A percentile compares a stretch with the other conserved stretches of the same genome.
These are phyloP conservation scores for Apiotrichum porosum DNA, from an alignment of 1,284 basidiomycete genomes.

Conservation along the genomic window DNA sequence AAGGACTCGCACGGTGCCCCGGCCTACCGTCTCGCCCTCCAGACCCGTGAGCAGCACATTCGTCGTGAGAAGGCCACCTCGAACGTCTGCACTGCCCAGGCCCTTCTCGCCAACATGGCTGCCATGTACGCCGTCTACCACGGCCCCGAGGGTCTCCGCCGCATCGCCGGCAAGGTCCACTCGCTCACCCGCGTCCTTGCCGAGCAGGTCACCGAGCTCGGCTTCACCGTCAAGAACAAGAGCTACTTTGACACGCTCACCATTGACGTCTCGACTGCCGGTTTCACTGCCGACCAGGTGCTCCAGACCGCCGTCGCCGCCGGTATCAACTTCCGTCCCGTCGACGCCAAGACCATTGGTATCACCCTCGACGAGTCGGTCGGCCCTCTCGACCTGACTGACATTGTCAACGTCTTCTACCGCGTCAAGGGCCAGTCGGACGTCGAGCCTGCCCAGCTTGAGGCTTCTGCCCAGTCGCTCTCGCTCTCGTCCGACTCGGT, in stretches of 20 bases:
- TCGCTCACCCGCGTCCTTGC: constrained; percentile 78
- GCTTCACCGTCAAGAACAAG: constrained; percentile 60
- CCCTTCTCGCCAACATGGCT: constrained; percentile 91
- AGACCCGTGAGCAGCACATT: constrained; percentile 96
- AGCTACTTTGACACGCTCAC: constrained; percentile 91
- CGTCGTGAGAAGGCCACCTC: constrained; percentile 92
- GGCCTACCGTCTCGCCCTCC: constrained; percentile 87
- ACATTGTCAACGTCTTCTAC: constrained; percentile 78
- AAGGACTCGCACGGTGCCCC: constrained; percentile 77
- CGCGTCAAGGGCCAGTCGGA: constrained; percentile 43
- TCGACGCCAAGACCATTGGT: constrained; percentile 74
- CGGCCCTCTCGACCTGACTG: constrained; percentile 65
- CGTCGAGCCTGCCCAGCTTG: constrained; percentile 43
- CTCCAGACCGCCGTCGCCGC: constrained; percentile 65
- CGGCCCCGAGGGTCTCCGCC: constrained; percentile 77
- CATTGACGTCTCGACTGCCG: constrained; percentile 60
- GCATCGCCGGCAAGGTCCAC: constrained; percentile 87
- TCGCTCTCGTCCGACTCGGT: constrained; percentile 29
- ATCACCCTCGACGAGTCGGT: constrained; percentile 92
- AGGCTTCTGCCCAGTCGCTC: constrained; percentile 41
- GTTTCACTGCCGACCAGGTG: constrained; percentile 60
- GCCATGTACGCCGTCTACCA: constrained; percentile 98
- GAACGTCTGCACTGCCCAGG: constrained; percentile 87
- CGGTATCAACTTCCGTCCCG: constrained; percentile 76
- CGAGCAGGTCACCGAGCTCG: constrained; percentile 63